Evolutionary conservation across 2,329 filamentous ascomycete species (phyloP), one percentile per base, ranked within the genome.

Genomic region (Alternaria longipes): DNA sequence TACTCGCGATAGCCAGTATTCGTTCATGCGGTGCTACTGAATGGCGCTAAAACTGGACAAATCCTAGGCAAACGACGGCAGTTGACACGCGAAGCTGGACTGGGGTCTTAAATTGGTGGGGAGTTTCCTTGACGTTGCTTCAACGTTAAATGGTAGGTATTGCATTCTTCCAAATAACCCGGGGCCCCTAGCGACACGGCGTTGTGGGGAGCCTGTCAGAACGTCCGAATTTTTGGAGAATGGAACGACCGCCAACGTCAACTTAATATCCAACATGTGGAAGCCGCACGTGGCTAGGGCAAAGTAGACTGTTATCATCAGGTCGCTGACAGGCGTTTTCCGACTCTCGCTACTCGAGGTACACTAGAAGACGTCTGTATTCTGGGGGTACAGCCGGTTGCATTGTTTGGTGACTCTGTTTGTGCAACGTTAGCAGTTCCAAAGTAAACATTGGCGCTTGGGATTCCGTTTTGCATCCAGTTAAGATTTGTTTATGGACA

Each of bases 151-250:
- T 63, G 59, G 62, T 28, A 46, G 47, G 56, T 60, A 41, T 56
- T 60, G 55, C 20, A 55, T 64, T 63, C 54, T 61, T 58, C 51
- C 51, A 63, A 50, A 63, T 53, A 55, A 52, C 53, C 57, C 57
- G 57, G 20, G n/a, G 26, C 40, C 53, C 50, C 46, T 59, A 51
- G 46, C 36, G 24, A 51, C 36, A 56, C 49, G 30, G 20, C 24
- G 8, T 44, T 62, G 64, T 66, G 66, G 64, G 66, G 64, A 58
- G 20, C 41, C 50, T 47, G 42, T 55, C 5, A 38, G 36, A 38
- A 44, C 32, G 14, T 46, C 5, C 16, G 18, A 14, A 24, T 8
- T 41, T 51, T 8, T 36, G 14, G 11, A 20, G 12, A 8, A 32
- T 24, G 6, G 26, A 45, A 16, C 12, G 20, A 42, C 26, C 28